Percentiles rank a stretch among this genome's conserved stretches.
Evolutionary conservation across 148 eudicot genomes (phyloP).

Genomic region (Rhododendron ferrugineum): DNA sequence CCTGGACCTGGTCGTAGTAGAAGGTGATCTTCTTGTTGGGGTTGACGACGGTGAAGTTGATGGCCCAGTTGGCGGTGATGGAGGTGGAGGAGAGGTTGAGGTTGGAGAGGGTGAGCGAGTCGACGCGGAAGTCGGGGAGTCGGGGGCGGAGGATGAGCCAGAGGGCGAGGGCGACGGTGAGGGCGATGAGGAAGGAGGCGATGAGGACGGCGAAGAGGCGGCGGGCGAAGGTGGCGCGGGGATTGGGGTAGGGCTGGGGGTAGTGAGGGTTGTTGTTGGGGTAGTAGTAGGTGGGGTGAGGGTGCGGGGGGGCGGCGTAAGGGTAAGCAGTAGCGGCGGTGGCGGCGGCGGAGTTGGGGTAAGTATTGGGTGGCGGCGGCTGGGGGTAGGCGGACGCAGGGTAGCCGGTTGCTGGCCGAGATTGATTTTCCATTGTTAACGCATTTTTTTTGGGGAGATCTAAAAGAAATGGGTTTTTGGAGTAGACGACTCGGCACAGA

Average conservation of each 20-base stretch:
- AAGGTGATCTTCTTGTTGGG: constrained; percentile 40
- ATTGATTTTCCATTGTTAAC: not conserved
- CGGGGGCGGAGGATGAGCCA: constrained; percentile 83
- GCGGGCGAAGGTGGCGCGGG: constrained; percentile 57
- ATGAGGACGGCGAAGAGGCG: constrained; percentile 50
- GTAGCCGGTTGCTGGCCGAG: constrained; percentile 30
- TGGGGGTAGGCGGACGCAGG: constrained; percentile 49
- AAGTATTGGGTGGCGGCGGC: constrained; percentile 9
- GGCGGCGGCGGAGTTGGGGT: constrained; percentile 20
- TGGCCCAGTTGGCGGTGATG: constrained; percentile 33
- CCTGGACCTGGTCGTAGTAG: constrained; percentile 37
- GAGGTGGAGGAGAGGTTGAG: constrained; percentile 32
- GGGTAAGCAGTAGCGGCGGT: constrained; percentile 30
- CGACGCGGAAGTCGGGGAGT: constrained; percentile 55
- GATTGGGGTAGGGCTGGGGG: constrained; percentile 20
- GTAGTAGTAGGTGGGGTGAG: constrained; percentile 35
- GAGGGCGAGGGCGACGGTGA: constrained; percentile 47
- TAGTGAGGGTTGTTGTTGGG: constrained; percentile 14
- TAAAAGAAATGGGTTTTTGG: not conserved
- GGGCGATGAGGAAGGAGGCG: constrained; percentile 43
- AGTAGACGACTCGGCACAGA: no score
- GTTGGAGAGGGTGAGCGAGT: constrained; percentile 38
- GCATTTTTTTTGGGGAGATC: not conserved
- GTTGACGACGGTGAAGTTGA: constrained; percentile 30
- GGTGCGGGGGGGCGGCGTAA: constrained; percentile 30